Percentiles rank a stretch among this genome's conserved stretches.
Conservation (phyloP, 164 flowering plant genomes). For the Sextonia rubra region DNA sequence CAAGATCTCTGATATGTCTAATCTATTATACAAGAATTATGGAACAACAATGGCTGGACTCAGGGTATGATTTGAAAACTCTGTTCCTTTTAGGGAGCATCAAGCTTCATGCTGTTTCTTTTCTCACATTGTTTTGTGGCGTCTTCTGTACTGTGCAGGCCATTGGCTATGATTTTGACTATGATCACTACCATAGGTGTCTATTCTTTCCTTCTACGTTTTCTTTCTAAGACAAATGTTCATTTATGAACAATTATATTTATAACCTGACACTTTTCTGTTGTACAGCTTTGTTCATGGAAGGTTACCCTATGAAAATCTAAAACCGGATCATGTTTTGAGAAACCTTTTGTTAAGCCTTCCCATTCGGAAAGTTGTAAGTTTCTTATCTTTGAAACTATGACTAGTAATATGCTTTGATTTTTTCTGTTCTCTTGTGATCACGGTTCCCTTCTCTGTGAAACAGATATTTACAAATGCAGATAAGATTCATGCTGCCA, state of each 20-base stretch:
- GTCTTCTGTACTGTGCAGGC: slow-evolving; percentile 43
- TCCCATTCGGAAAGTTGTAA: slow-evolving; percentile 87
- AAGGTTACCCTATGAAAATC: slow-evolving; percentile 67
- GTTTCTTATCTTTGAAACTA: slow-evolving; percentile 10
- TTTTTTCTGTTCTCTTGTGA: too few relatives aligned
- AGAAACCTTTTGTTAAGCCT: slow-evolving; percentile 71
- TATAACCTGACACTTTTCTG: neutral
- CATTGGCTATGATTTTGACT: slow-evolving; percentile 67
- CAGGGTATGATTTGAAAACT: slow-evolving; percentile 34
- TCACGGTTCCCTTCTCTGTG: neutral
- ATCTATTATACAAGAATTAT: slow-evolving; percentile 56
- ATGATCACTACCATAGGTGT: slow-evolving; percentile 45
- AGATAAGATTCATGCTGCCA: slow-evolving; percentile 64
- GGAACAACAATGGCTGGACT: slow-evolving; percentile 98
- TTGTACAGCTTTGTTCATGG: slow-evolving; percentile 73
- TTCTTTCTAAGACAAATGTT: too few relatives aligned
- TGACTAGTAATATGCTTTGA: neutral
- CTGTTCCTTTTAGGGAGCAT: neutral
- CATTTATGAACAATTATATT: too few relatives aligned
- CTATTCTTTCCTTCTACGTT: too few relatives aligned
- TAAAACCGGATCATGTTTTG: slow-evolving; percentile 77
- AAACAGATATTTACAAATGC: slow-evolving; percentile 78
- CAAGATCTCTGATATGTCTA: slow-evolving; percentile 48
- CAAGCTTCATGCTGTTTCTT: neutral
- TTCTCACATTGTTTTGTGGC: neutral